Evolutionary conservation across 148 eudicot genomes (phyloP).

Genomic region (Chenopodium formosanum): DNA sequence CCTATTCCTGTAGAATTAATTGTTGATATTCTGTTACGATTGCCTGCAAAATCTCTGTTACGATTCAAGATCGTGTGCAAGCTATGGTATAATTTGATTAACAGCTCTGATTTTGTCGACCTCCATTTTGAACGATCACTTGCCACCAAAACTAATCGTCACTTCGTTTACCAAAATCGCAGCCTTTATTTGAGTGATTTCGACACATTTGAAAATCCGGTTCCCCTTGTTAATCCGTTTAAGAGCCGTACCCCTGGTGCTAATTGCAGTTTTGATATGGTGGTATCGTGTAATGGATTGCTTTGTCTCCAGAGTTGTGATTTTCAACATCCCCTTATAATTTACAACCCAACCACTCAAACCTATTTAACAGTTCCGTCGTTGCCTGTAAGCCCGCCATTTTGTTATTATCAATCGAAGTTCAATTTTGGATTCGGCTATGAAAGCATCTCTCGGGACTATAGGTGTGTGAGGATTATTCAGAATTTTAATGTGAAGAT

Average conservation of each 20-base stretch:
- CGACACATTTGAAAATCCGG: not conserved
- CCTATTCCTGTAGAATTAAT: not conserved
- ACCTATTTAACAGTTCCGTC: not conserved
- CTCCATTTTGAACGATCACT: conserved; percentile 8
- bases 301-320: not conserved
- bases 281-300: conserved; percentile 6
- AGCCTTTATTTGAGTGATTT: conserved; percentile 9
- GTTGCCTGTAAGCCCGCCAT: not conserved
- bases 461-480: too few relatives aligned
- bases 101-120: not conserved
- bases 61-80: conserved; percentile 5
- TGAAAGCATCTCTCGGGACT: too few relatives aligned
- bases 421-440: too few relatives aligned
- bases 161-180: not conserved
- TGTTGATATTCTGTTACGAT: not conserved
- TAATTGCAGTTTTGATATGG: not conserved
- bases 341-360: conserved; percentile 20
- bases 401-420: too few relatives aligned
- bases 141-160: not conserved
- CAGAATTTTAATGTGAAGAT: too few relatives aligned
- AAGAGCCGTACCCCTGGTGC: not conserved
- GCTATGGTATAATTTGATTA: not conserved
- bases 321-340: not conserved
- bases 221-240: conserved; percentile 2
- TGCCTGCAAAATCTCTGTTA: not conserved